Evolutionary conservation across 768 basidiomycete species (phyloP), one percentile per base, ranked within the genome.

Genomic region (Sutorius australiensis): DNA sequence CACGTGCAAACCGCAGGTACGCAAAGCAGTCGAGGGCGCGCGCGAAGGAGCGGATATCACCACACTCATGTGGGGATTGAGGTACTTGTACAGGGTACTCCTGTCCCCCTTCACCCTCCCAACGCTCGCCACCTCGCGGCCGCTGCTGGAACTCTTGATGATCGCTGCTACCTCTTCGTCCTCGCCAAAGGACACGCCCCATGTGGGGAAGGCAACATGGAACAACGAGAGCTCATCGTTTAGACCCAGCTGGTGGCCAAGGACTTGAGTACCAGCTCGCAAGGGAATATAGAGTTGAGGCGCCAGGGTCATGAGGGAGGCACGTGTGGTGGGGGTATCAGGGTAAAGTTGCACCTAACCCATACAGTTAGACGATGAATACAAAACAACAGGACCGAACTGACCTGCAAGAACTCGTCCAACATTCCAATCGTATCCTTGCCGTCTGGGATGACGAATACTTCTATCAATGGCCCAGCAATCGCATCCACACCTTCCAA

Each of bases 41-140:
- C 21, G 53, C 1, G 50, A 47, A 16, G 74, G 66, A 13, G 75
- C 69, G 6, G 91, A 91, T 30, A 86, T 71, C 34, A 92, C 74
- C 8, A 82, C 80, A 45, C 86, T 75, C 32, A 94, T 60, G 60
- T 91, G 83, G 8, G 87, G 87, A 66, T 95, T 95, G 55, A 98
- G 78, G 64, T 97, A 95, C 72, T 98, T 98, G 77, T 97, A 95
- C 53, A 98, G 67, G 31, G 93, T 94, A 34, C 83, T 84, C 48
- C 93, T 82, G 68, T 95, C 87, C 3, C 90, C 94, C 5, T 92
- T 74, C 5, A 95, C 92, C 61, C 85, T 85, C 5, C 95, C 95
- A 30, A 87, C 70, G 1, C 85, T 88, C 0, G 94, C 92, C 32
- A 92, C 73, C 1, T 82, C 80, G 50, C 77, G 77, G 11, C 51